Base-by-base conservation (phyloP, 2,329 filamentous ascomycete genomes). In the Nemania diffusa region DNA sequence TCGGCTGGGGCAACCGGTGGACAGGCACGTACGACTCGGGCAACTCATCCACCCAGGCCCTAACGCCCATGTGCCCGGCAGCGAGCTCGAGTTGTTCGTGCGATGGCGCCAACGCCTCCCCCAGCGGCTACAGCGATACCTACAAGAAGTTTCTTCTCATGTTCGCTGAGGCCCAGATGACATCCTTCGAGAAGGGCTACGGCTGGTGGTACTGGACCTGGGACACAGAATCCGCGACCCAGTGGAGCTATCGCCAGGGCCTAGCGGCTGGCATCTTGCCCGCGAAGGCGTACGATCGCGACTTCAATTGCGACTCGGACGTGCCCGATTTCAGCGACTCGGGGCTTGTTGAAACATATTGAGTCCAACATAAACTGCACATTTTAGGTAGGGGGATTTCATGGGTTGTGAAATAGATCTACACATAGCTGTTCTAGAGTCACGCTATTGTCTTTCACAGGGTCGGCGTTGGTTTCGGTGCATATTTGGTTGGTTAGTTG, bases 201-300 rank as follows among this genome's bases (percentile, higher is more conserved):
- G 96, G 96, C 56, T 99, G 96, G 96, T 97, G 97, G 82, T 99
- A 99, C 81, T 99, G 96, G 96, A 98, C 94, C 37, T 97, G 96
- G 95, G 88, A 94, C 81, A 97, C 95, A 32, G 95, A 98, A 83
- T 85, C 81, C 71, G 90, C 92, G 56, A 84, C 90, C 67, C 93
- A 97, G 81, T 99, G 96, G 96, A 97, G 94, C 78, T 97, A 96
- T 83, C 90, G 94, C 80, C 84, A 89, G 70, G 94, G 93, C 0
- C 83, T 94, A 69, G 86, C 86, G 59, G 91, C 91, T 1, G 93
- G 93, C 0, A 93, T 95, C 55, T 79, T 99, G 81, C 96, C 96
- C 1, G 78, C 82, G 44, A 91, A 92, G 81, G 91, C 92, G 0
- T 93, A 91, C 76, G 81, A 88, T 24, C 85, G 89, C 37, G 82